These are phyloP conservation scores for Sequoiadendron giganteum DNA, from an alignment of 75 land plant genomes.

Conservation along the genomic window DNA sequence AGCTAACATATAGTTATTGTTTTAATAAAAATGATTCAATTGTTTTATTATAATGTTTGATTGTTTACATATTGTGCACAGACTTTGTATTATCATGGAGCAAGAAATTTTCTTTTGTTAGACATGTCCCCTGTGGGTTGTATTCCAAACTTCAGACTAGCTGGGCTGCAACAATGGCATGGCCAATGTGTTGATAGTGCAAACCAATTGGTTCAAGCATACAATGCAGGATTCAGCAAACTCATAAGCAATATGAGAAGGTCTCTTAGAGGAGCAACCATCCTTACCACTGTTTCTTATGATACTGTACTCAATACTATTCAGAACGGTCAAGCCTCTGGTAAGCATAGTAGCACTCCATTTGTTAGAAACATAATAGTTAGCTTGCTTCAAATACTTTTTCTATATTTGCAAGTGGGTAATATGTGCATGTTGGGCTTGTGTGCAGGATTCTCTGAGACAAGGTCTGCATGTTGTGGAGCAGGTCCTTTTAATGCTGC, in stretches of 20 bases:
- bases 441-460: background rate
- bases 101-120: background rate
- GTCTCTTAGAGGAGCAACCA: background rate
- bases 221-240: background rate
- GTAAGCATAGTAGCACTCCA: background rate
- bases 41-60: no score
- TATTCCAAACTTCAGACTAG: background rate
- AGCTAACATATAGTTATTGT: no score
- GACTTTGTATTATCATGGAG: background rate
- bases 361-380: background rate
- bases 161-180: background rate
- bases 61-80: background rate
- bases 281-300: background rate
- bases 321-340: background rate
- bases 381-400: no score
- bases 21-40: no score
- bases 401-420: no score
- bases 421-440: background rate
- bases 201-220: background rate
- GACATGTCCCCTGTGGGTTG: background rate
- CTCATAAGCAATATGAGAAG: background rate
- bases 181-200: background rate
- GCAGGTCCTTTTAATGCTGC: background rate
- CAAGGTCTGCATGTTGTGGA: constrained; percentile 16
- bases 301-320: background rate